Conservation (phyloP, 345 rosid genomes). For the Moricandia arvensis region DNA sequence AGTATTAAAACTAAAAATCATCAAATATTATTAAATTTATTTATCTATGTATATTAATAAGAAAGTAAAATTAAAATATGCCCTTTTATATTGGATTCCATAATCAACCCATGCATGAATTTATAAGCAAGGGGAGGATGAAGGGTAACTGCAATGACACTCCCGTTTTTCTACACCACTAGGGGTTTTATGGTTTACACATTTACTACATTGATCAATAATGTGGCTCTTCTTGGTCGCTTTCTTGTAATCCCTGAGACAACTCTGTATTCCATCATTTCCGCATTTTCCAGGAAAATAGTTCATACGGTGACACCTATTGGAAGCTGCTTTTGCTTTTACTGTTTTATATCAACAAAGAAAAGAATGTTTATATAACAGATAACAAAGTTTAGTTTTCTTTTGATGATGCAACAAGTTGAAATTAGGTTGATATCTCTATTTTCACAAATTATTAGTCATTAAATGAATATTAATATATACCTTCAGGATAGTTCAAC, state of each 20-base stretch:
- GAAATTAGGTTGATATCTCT: background rate
- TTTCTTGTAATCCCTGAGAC: too few species aligned
- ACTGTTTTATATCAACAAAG: too few species aligned
- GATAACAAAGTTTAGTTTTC: background rate
- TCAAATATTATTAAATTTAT: background rate
- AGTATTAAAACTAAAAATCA: background rate
- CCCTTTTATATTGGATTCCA: background rate
- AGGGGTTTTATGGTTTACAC: too few species aligned
- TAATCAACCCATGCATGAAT: background rate
- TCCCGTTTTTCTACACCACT: too few species aligned
- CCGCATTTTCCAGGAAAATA: too few species aligned
- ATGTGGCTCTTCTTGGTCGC: too few species aligned
- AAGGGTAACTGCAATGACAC: too few species aligned
- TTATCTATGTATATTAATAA: background rate
- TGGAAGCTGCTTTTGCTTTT: too few species aligned
- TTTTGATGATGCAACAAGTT: background rate
- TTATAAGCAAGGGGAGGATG: background rate
- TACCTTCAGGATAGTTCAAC: background rate
- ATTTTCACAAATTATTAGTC: background rate
- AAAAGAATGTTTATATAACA: too few species aligned
- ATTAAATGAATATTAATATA: background rate
- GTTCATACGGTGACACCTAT: too few species aligned
- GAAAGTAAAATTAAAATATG: background rate
- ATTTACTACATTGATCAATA: too few species aligned
- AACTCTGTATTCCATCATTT: too few species aligned